Conservation (phyloP, 2,329 filamentous ascomycete species). For the Calonectria leucothoes region DNA sequence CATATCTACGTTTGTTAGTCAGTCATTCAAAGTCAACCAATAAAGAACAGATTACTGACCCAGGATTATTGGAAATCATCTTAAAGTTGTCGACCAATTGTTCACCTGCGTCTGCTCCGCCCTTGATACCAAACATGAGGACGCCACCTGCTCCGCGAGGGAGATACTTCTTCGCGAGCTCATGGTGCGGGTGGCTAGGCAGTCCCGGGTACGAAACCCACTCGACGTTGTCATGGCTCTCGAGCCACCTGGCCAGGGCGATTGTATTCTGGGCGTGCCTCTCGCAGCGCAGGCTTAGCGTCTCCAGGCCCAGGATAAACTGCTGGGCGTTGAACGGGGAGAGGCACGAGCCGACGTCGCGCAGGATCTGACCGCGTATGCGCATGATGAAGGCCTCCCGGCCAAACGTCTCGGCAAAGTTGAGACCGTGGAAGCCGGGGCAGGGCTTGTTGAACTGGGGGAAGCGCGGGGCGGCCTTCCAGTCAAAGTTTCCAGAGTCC, state of each 20-base stretch:
- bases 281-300: constrained; percentile 85
- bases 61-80: constrained; percentile 78
- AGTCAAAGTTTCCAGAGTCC: constrained; percentile 91
- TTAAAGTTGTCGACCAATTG: constrained; percentile 93
- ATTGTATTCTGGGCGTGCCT: constrained; percentile 86
- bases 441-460: constrained; percentile 90
- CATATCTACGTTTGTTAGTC: constrained; percentile 81
- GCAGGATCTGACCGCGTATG: constrained; percentile 86
- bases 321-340: constrained; percentile 94
- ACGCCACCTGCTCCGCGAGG: constrained; percentile 88
- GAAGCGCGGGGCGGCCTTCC: constrained; percentile 87
- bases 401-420: constrained; percentile 93
- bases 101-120: constrained; percentile 80
- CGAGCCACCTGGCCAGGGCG: constrained; percentile 81
- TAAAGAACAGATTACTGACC: neutral
- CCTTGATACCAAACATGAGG: constrained; percentile 91
- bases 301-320: constrained; percentile 88
- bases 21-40: too few species aligned
- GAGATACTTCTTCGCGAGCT: constrained; percentile 85
- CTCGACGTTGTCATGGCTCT: constrained; percentile 82
- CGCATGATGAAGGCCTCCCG: constrained; percentile 83
- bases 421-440: constrained; percentile 89
- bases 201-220: constrained; percentile 96
- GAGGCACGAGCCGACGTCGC: constrained; percentile 83
- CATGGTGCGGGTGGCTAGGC: constrained; percentile 81